phyloP scores from a whole-genome alignment of 129 eudicot species.

The Centrapalus pauciflorus region DNA sequence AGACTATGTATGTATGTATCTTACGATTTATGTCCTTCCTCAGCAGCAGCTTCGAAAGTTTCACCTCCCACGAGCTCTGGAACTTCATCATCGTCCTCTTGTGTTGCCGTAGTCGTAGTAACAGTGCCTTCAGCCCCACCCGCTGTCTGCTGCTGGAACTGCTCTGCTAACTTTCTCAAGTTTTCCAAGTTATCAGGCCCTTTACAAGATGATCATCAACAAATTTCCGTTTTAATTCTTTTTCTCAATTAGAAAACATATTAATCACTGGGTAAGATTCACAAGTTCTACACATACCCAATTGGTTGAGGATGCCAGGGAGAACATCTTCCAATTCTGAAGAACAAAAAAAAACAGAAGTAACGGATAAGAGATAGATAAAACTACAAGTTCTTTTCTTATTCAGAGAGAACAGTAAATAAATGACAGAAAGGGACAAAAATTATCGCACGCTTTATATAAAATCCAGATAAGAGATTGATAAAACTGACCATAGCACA shows the following conservation, averaged over 20 bases:
- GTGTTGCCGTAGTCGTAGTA: slow-evolving; percentile 7
- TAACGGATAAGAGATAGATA: neutral
- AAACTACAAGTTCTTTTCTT: no score
- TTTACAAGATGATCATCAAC: slow-evolving; percentile 11
- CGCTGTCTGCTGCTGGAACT: slow-evolving; percentile 54
- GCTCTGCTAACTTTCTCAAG: slow-evolving; percentile 61
- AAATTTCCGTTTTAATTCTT: neutral
- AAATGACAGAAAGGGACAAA: no score
- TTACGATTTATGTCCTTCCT: slow-evolving; percentile 45
- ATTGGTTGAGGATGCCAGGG: slow-evolving; percentile 50
- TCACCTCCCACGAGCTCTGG: slow-evolving; percentile 68
- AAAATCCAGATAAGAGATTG: no score
- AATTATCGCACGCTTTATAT: no score
- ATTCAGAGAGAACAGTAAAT: no score
- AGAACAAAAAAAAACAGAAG: neutral
- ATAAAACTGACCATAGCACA: no score
- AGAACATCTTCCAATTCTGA: slow-evolving; percentile 61
- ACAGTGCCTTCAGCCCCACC: slow-evolving; percentile 32
- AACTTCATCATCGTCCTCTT: slow-evolving; percentile 64
- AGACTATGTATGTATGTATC: neutral
- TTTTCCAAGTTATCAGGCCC: slow-evolving; percentile 74
- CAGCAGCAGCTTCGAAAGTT: slow-evolving; percentile 72
- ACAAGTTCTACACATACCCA: slow-evolving; percentile 33
- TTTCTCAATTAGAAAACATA: neutral
- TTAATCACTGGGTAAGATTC: neutral